phyloP scores from a whole-genome alignment of 2,329 filamentous ascomycete genomes.

The Apiospora sp. region DNA sequence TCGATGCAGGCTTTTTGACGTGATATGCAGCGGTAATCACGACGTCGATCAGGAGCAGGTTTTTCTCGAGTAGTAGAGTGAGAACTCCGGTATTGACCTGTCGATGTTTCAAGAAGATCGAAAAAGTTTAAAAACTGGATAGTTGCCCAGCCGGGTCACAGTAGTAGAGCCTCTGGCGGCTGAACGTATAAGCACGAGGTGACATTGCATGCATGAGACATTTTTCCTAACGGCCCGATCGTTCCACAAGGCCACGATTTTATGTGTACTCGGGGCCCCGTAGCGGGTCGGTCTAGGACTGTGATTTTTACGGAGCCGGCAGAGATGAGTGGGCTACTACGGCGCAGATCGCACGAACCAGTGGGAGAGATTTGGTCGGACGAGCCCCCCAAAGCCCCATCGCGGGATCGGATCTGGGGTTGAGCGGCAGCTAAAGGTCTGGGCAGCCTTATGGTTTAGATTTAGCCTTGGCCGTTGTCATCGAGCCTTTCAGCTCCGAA shows the following conservation, averaged over 20 bases:
- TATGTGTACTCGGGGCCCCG: background rate
- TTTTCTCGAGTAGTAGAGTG: too few relatives aligned
- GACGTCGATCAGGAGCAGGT: background rate
- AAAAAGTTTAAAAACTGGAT: background rate
- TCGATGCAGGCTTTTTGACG: background rate
- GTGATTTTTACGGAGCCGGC: background rate
- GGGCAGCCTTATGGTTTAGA: background rate
- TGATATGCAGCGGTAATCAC: background rate
- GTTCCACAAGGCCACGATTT: too few relatives aligned
- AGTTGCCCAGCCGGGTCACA: background rate
- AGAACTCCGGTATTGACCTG: background rate
- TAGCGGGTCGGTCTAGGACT: too few relatives aligned
- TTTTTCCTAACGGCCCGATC: background rate
- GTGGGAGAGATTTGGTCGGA: background rate
- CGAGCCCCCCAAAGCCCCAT: too few relatives aligned
- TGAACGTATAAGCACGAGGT: background rate
- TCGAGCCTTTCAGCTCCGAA: background rate
- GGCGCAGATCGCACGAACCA: background rate
- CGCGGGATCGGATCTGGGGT: background rate
- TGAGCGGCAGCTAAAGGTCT: background rate
- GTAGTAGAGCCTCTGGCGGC: background rate
- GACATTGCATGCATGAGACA: background rate
- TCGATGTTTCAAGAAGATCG: background rate
- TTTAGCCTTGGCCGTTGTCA: background rate
- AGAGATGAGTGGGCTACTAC: background rate